These are phyloP conservation scores for Tetrahymena borealis DNA, from an alignment of 73 alveolate species.

Conservation along the genomic window DNA sequence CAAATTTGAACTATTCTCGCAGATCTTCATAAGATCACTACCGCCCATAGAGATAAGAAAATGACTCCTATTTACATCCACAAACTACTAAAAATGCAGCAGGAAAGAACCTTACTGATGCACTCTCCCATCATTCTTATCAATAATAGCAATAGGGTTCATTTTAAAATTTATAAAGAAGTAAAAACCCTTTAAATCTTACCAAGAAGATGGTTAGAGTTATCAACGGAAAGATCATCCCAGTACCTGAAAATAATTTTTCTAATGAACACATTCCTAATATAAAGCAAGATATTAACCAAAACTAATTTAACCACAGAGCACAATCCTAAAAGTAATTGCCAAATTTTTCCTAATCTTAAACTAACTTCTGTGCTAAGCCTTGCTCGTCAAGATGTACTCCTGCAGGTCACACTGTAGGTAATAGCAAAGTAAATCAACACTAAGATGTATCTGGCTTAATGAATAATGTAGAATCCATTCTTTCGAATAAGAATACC, in stretches of 20 bases:
- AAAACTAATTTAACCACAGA: background rate
- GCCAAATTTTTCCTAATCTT: background rate
- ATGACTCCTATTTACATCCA: background rate
- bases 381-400: background rate
- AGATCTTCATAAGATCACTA: background rate
- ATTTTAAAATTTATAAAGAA: too few relatives aligned
- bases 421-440: background rate
- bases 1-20: background rate
- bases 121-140: background rate
- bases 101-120: background rate
- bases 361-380: background rate
- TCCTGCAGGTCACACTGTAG: background rate
- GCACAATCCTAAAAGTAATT: background rate
- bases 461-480: background rate
- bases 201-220: background rate
- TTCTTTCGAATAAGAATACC: background rate
- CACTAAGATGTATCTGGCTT: background rate
- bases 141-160: background rate
- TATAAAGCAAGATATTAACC: background rate
- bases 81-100: background rate
- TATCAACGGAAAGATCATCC: background rate
- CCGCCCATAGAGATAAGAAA: background rate
- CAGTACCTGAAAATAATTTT: background rate
- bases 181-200: background rate
- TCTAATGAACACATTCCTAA: background rate